phyloP scores from a whole-genome alignment of 2,329 filamentous ascomycete species.

The Pseudocercospora fijiensis region DNA sequence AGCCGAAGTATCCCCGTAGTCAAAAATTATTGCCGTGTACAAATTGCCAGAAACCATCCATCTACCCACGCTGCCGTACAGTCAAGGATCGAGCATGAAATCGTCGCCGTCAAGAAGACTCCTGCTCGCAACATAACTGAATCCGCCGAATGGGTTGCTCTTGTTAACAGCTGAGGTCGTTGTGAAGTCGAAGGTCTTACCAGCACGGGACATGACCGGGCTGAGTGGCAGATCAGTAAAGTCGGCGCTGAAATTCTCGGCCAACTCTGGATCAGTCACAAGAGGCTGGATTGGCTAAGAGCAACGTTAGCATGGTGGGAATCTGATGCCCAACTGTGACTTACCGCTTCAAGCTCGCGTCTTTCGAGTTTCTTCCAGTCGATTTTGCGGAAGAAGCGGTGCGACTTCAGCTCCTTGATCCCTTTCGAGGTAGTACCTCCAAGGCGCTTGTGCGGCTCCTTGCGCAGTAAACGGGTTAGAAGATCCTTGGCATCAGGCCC shows the following conservation, averaged over 20 bases:
- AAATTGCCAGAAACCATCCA: neutral
- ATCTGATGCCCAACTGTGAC: neutral
- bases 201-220: slow-evolving; percentile 55
- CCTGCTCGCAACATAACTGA: slow-evolving; percentile 54
- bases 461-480: slow-evolving; percentile 82
- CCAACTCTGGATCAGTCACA: slow-evolving; percentile 91
- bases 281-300: slow-evolving; percentile 75
- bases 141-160: slow-evolving; percentile 53
- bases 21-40: neutral
- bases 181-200: slow-evolving; percentile 27
- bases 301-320: slow-evolving; percentile 11
- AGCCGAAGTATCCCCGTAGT: neutral
- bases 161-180: slow-evolving; percentile 29
- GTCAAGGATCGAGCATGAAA: slow-evolving; percentile 39
- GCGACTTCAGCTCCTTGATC: slow-evolving; percentile 77
- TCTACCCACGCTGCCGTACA: slow-evolving; percentile 20
- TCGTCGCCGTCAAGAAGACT: slow-evolving; percentile 48
- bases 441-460: slow-evolving; percentile 87
- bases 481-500: slow-evolving; percentile 91
- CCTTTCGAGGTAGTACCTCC: slow-evolving; percentile 89
- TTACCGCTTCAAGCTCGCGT: slow-evolving; percentile 70
- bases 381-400: slow-evolving; percentile 95
- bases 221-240: slow-evolving; percentile 85
- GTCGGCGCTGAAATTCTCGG: slow-evolving; percentile 93
- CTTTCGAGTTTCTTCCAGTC: slow-evolving; percentile 86